Conservation (phyloP, 345 rosid species). For the Linum lewisii region DNA sequence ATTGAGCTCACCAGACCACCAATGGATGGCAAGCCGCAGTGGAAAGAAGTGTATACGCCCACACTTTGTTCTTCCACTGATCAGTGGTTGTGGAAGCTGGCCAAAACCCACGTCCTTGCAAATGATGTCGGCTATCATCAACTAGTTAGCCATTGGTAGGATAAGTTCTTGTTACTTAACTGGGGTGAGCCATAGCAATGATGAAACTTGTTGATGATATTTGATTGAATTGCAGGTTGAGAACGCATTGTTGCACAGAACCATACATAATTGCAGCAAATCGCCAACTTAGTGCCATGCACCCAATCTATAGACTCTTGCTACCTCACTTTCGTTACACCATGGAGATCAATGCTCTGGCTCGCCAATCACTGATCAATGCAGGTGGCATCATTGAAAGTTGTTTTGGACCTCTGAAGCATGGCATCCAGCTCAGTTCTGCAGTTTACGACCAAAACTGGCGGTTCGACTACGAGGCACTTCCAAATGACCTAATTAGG, state of each 20-base stretch:
- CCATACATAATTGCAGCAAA: constrained; percentile 7
- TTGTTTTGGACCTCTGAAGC: background rate
- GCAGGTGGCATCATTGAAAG: constrained; percentile 9
- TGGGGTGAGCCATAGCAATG: too few species aligned
- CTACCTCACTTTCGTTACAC: constrained; percentile 8
- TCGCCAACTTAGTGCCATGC: constrained; percentile 6
- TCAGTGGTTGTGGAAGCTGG: constrained; percentile 5
- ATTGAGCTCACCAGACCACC: constrained; percentile 5
- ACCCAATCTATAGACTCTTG: constrained; percentile 6
- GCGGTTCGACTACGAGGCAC: constrained; percentile 3
- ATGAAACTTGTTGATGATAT: too few species aligned
- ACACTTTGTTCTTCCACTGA: constrained; percentile 1
- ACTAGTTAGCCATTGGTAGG: constrained; percentile 6
- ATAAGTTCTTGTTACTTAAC: too few species aligned
- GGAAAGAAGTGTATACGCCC: constrained; percentile 2
- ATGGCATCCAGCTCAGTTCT: background rate
- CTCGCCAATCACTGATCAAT: constrained; percentile 6
- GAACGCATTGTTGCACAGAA: constrained; percentile 7
- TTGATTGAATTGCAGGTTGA: background rate
- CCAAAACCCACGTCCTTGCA: constrained; percentile 7
- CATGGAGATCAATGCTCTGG: constrained; percentile 7
- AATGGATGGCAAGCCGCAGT: constrained; percentile 3
- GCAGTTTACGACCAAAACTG: constrained; percentile 6
- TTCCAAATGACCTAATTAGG: background rate
- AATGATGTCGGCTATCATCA: constrained; percentile 1